Conservation (phyloP, 306 rosid species). For the Glycine tomentella region DNA sequence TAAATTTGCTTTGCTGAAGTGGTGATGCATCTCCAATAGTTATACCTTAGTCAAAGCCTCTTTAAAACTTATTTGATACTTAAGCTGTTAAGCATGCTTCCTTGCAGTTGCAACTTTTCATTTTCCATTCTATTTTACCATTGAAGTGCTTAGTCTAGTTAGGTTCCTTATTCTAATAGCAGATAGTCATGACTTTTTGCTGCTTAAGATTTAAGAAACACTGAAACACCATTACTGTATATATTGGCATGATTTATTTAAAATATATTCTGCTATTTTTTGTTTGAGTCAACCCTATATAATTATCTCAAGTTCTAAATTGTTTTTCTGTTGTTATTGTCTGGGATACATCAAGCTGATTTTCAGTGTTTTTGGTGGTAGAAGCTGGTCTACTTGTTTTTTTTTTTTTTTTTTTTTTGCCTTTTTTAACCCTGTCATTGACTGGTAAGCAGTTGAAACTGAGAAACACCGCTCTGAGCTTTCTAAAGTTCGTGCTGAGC, state of each 20-base stretch:
- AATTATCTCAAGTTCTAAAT: no score
- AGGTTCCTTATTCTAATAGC: conserved; percentile 27
- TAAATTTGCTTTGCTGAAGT: conserved; percentile 17
- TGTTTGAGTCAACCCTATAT: no score
- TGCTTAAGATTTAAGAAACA: neutral
- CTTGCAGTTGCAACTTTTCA: neutral
- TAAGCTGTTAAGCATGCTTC: conserved; percentile 8
- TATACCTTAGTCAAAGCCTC: neutral
- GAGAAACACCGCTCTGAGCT: conserved; percentile 83
- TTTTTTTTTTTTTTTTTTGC: neutral
- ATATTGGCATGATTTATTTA: no score
- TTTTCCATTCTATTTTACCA: neutral
- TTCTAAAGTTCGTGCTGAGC: conserved; percentile 80
- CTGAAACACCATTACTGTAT: neutral
- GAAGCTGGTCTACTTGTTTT: neutral
- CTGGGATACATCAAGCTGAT: conserved; percentile 10
- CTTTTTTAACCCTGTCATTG: conserved; percentile 17
- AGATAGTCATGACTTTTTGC: neutral
- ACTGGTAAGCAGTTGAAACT: conserved; percentile 76
- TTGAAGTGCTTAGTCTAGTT: conserved; percentile 16
- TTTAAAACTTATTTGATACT: conserved; percentile 20
- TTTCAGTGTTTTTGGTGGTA: conserved; percentile 16
- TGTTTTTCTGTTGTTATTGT: neutral
- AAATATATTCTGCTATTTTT: no score
- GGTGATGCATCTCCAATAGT: conserved; percentile 10